phyloP scores from a whole-genome alignment of 495 filamentous ascomycete species.

The Penicillium nucicola region DNA sequence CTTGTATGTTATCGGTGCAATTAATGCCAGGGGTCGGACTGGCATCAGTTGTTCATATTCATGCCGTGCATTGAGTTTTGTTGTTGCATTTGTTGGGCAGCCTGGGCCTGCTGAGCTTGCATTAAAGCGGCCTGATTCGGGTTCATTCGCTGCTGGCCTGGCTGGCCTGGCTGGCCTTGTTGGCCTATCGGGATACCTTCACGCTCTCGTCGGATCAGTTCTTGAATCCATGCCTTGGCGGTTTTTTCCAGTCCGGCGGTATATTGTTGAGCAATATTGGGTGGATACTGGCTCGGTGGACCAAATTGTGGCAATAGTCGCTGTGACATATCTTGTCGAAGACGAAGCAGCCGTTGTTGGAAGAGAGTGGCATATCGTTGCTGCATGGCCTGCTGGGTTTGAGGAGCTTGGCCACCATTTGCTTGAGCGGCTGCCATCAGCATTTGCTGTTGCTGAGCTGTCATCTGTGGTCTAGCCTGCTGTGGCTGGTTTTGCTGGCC shows the following conservation, averaged over 20 bases:
- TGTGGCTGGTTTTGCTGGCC: constrained; percentile 35
- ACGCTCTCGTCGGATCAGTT: constrained; percentile 43
- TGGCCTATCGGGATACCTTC: constrained; percentile 14
- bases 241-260: constrained; percentile 33
- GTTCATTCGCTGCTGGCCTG: constrained; percentile 24
- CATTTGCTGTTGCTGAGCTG: constrained; percentile 39
- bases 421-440: constrained; percentile 41
- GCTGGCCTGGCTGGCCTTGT: constrained; percentile 27
- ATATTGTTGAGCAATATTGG: constrained; percentile 42
- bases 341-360: constrained; percentile 33
- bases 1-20: background rate
- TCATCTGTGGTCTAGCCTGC: constrained; percentile 33
- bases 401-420: constrained; percentile 37
- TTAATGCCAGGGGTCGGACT: background rate
- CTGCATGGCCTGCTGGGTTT: constrained; percentile 29
- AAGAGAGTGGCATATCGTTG: constrained; percentile 38
- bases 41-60: constrained; percentile 36
- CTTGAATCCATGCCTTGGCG: constrained; percentile 41
- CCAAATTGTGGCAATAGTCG: constrained; percentile 40
- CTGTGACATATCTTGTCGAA: constrained; percentile 40
- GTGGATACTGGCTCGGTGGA: constrained; percentile 40
- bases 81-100: constrained; percentile 40
- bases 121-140: constrained; percentile 15
- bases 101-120: constrained; percentile 33
- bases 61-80: constrained; percentile 47